Percentiles rank a stretch among this genome's conserved stretches.
phyloP scores from a whole-genome alignment of 768 basidiomycete genomes.

The Aureoboletus auriporus region DNA sequence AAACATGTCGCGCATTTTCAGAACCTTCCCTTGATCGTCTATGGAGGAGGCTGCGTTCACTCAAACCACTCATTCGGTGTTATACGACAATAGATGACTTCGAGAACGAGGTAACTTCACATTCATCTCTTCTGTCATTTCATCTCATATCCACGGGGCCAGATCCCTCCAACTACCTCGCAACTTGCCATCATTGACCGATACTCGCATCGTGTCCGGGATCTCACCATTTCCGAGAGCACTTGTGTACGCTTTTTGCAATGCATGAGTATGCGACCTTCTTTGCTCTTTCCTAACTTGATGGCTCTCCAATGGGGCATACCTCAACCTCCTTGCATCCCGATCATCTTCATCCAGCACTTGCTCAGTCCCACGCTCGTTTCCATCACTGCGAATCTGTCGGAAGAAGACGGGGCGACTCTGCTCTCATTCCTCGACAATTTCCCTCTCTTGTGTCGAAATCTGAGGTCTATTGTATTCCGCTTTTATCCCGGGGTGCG shows the following conservation, averaged over 20 bases:
- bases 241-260: conserved; percentile 3
- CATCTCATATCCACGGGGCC: neutral
- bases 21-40: conserved; percentile 9
- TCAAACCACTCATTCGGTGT: conserved; percentile 11
- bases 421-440: conserved; percentile 8
- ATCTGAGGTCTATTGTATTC: conserved; percentile 3
- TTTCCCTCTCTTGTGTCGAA: conserved; percentile 2
- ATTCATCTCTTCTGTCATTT: neutral
- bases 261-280: conserved; percentile 1
- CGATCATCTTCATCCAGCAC: conserved; percentile 4
- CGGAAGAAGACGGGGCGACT: conserved; percentile 4
- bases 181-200: conserved; percentile 4
- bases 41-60: conserved; percentile 7
- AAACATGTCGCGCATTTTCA: conserved; percentile 7
- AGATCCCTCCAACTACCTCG: conserved; percentile 5
- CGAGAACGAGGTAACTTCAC: neutral
- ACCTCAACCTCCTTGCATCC: neutral
- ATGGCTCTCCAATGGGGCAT: conserved; percentile 5
- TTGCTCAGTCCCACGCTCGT: conserved; percentile 12
- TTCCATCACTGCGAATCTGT: neutral
- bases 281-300: conserved; percentile 7
- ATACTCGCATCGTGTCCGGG: conserved; percentile 6
- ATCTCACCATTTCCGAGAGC: neutral
- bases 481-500: neutral
- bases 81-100: neutral